Base-by-base conservation (phyloP, 1,139 yeast genomes). In the Protomyces pachydermus region DNA sequence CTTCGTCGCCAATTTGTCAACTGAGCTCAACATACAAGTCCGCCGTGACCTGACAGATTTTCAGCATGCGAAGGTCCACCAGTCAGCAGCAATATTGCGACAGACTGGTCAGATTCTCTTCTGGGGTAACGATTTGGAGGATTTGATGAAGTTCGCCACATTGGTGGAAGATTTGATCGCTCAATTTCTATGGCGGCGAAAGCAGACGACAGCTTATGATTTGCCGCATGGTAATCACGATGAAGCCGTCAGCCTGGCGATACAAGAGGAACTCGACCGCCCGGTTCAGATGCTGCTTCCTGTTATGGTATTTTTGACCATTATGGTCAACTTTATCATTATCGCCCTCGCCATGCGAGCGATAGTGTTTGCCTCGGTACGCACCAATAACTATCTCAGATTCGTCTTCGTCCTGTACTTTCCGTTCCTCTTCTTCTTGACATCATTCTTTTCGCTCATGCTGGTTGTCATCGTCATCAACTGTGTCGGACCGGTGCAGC, bases 91-190 rank as follows among this genome's bases (percentile, higher is more conserved):
- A 5, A 65, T 66, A 35, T 32, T 67, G n/a, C 54, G 67, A 20
- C 45, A 35, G 1, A 65, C 65, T 14, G 62, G 65, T 12, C 64
- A 62, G 25, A 55, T 67, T 2, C 38, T 67, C 9, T 54, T 67
- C 42, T 67, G 69, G 69, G 62, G 67, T 16, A 65, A 66, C 51
- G 63, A 65, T 28, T 60, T 62, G 25, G 54, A 56, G 14, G 54
- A 35, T 23, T 32, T 66, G 25, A 34, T 65, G 18, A 45, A 60
- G 12, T 54, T 67, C 28, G 68, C 69, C 12, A 25, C 20, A 14
- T 28, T 34, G n/a, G 45, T 61, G 18, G 60, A 54, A 37, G 60
- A 52, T 25, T 42, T 58, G 6, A 39, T 61, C 23, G 54, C 35
- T 14, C 34, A 46, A n/a, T 14, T 14, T 32, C 32, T 46, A 5